Base-by-base conservation (phyloP, 2,329 filamentous ascomycete genomes). In the Sclerotinia minor region DNA sequence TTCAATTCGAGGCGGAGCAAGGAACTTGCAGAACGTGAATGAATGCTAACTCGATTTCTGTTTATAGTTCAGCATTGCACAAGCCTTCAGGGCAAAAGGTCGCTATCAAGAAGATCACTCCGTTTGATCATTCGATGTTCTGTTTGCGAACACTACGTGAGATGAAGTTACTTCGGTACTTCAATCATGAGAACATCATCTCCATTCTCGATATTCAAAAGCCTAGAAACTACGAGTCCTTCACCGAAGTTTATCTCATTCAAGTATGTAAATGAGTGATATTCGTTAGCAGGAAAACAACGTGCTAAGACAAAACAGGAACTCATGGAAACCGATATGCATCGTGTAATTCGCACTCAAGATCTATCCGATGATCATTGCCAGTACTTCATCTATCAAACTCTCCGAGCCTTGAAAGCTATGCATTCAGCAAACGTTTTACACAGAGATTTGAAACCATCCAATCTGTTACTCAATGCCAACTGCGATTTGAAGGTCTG, bases 331-430 rank as follows among this genome's bases (percentile, higher is more conserved):
- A 99, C 95, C 59, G 95, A 99, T 78, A 99, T 99, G 95, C 95
- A 99, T 80, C 89, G 95, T 73, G 95, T 99, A 73, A 99, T 99
- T 77, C 92, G 95, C 75, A 99, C 95, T 50, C 95, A 99, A 81
- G 95, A 99, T 78, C 87, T 99, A 57, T 98, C 95, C 49, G 95
- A 99, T 80, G 95, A 99, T 79, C 95, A 99, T 80, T 99, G 95
- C 86, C 95, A 99, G 81, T 99, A 99, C 83, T 99, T 99, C 82
- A 99, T 99, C 81, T 99, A 99, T 84, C 95, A 99, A 83, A 99
- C 95, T 2, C 87, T 99, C 68, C 93, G 95, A 76, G 95, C 94
- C 15, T 85, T 99, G 76, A 99, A 99, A 84, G 95, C 95, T 50
- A 98, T 99, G 94, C 95, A 99, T 82, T 98, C 95, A 19, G 95